Evolutionary conservation across 2,329 filamentous ascomycete species (phyloP), one percentile per base, ranked within the genome.

Genomic region (Pseudopithomyces chartarum): DNA sequence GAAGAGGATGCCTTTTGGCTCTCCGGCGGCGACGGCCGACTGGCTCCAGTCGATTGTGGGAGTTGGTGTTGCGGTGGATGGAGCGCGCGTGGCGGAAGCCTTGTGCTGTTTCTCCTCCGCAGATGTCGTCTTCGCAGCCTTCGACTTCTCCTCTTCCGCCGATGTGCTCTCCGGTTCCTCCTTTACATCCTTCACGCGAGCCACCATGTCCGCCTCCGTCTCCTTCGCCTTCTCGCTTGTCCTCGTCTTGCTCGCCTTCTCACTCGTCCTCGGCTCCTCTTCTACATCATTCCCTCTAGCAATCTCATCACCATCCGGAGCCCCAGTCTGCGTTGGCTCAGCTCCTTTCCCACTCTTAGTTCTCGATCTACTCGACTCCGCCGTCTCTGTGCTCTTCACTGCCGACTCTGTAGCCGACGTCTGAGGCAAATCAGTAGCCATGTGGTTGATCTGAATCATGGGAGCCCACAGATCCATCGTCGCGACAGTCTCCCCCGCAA

Each of bases 361-460:
- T 13, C 15, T 50, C 20, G 47, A 32, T 20, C 20, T 29, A 12
- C 47, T 50, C 34, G 34, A 22, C 22, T 39, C 33, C 22, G 47
- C 20, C 15, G 47, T 29, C 22, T 32, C 22, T 17, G 47, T 50
- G 23, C 34, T 50, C 19, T 22, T 22, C 29, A 13, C n/a, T 6
- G 38, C 33, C 22, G 36, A 12, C 13, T 39, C 29, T 20, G 34
- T n/a, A 17, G 48, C 46, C 15, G 40, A 32, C 1, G 48, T 51
- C n/a, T 45, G 22, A 2, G 50, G 44, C 38, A 58, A 29, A 52
- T 68, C 63, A 8, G 60, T 58, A 11, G 50, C 32, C 47, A 61
- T 53, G 40, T 60, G 63, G 51, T 62, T 58, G 13, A 68, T 57
- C 52, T 66, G 63, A 6, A 68, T 54, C 39, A 66, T 34, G 0